Base-by-base conservation (phyloP, 345 rosid genomes). In the Lumnitzera racemosa region DNA sequence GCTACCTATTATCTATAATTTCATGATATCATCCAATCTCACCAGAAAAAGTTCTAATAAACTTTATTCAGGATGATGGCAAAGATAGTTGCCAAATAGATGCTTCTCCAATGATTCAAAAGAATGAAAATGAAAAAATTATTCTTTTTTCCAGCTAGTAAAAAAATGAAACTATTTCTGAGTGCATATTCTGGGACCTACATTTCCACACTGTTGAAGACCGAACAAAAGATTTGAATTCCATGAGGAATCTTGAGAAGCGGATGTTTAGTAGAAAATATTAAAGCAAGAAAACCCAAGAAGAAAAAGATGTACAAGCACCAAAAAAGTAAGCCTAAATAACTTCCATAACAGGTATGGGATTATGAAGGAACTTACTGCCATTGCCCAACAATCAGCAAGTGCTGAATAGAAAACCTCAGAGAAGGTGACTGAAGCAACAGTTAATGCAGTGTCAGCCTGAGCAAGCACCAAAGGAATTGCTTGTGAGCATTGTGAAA, bases 391-490 rank as follows among this genome's bases (percentile, higher is more conserved):
- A 70, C 87, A 82, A 79, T 77, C 78, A 47, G 72, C 57, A 58
- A 92, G 76, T 47, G 86, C 68, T 52, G 87, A 65, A 64, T 72
- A 64, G 82, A 92, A 92, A 65, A 54, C 73, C 17, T 78, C 71
- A 2, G 96, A 74, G 71, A 92, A 92, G 74, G 69, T 77, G 53
- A 92, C 76, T 15, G 94, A 83, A 71, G 96, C 76, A 51, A 83
- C 86, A 29, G 84, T 76, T 69, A 92, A 64, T 58, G 58, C 58
- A 60, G 74, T 78, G 59, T 92, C 98, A 64, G 60, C 85, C 96
- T 92, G 75, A 36, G 46, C 63, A 52, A 58, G 58, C 11, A 9
- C 10, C 43, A 36, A 36, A 36, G 10, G 43, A 36, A 5, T 36
- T 36, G 43, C 43, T 36, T 7, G 10, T 36, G 43, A 36, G 11